Conservation (phyloP, 306 rosid genomes). For the Ceratonia siliqua region DNA sequence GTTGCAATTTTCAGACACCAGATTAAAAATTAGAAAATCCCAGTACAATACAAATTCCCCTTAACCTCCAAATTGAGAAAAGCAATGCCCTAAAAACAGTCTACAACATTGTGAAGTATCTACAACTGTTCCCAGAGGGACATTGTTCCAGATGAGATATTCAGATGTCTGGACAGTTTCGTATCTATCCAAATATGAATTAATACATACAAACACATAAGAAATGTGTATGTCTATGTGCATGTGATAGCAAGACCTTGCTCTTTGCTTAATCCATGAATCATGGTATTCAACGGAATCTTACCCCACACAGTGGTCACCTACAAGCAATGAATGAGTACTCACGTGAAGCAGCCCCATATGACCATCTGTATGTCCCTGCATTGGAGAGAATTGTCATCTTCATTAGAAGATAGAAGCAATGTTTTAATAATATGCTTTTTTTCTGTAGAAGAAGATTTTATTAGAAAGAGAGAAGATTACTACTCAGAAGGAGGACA, state of each 20-base stretch:
- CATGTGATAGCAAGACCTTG: background rate
- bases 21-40: background rate
- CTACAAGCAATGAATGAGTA: constrained; percentile 74
- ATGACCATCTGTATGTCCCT: constrained; percentile 99
- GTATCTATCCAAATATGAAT: constrained; percentile 18
- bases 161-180: constrained; percentile 23
- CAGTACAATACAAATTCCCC: background rate
- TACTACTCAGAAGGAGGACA: background rate
- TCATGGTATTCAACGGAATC: constrained; percentile 32
- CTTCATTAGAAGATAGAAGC: constrained; percentile 31
- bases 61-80: background rate
- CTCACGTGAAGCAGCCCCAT: constrained; percentile 73
- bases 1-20: background rate
- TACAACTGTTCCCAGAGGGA: constrained; percentile 1
- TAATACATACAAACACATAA: background rate
- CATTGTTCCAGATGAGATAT: constrained; percentile 11
- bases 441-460: background rate
- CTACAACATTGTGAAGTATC: constrained; percentile 2
- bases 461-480: background rate
- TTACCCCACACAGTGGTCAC: constrained; percentile 97
- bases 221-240: background rate
- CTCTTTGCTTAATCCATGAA: background rate
- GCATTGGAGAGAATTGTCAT: constrained; percentile 25
- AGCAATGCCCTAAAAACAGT: background rate
- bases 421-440: background rate